Percentiles rank a stretch among this genome's conserved stretches.
Conservation (phyloP, 2,329 filamentous ascomycete species). For the Ceratocystis papillata region DNA sequence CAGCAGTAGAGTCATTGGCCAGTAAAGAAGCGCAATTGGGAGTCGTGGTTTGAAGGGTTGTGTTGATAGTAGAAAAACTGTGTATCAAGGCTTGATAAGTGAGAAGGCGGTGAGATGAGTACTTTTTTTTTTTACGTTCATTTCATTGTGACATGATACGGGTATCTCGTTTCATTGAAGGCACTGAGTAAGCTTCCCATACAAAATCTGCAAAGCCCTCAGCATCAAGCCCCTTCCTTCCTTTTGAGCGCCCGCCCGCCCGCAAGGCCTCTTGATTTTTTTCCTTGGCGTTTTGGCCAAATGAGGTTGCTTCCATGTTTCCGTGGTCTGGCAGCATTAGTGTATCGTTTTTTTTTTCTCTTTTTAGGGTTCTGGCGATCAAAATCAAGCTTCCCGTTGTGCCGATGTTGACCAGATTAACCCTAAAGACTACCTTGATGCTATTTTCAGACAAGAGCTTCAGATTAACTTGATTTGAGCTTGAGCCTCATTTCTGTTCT, state of each 20-base stretch:
- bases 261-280: not conserved
- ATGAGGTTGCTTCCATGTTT: slow-evolving; percentile 15
- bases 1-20: not conserved
- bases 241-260: not conserved
- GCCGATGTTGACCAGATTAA: not conserved
- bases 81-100: not conserved
- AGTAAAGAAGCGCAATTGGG: not conserved
- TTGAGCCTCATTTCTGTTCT: not conserved
- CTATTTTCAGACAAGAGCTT: not conserved
- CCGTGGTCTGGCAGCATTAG: slow-evolving; percentile 3
- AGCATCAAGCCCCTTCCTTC: not conserved
- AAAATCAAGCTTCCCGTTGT: not conserved
- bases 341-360: not conserved
- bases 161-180: not conserved
- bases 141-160: slow-evolving; percentile 9
- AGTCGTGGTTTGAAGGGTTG: not conserved
- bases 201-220: no score
- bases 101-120: slow-evolving; percentile 5
- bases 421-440: not conserved
- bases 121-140: slow-evolving; percentile 5
- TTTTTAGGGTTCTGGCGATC: not conserved
- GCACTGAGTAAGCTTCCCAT: no score
- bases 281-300: not conserved
- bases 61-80: not conserved
- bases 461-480: not conserved